Percentiles rank a stretch among this genome's conserved stretches.
phyloP scores from a whole-genome alignment of 176 grass and related monocot species.

The Aegilops speltoides region DNA sequence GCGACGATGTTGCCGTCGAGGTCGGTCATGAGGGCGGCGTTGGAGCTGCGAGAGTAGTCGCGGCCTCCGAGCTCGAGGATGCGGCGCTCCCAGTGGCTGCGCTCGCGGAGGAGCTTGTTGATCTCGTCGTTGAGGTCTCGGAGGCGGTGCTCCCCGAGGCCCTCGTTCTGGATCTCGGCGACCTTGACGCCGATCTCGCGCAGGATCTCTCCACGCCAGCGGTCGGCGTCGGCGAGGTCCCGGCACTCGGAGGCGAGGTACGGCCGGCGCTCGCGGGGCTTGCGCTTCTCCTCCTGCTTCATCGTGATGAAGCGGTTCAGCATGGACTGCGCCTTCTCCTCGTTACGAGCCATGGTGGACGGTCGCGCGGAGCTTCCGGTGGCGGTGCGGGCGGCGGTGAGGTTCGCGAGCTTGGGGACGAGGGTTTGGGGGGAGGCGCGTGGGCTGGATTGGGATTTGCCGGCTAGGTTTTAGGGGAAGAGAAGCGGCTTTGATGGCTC shows the following conservation, averaged over 20 bases:
- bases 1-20: slow-evolving; percentile 95
- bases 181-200: slow-evolving; percentile 97
- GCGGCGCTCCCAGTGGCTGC: slow-evolving; percentile 91
- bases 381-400: slow-evolving; percentile 24
- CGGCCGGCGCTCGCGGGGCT: slow-evolving; percentile 90
- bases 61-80: slow-evolving; percentile 85
- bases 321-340: slow-evolving; percentile 99
- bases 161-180: slow-evolving; percentile 97
- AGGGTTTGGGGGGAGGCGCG: slow-evolving; percentile 27
- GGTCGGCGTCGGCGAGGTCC: slow-evolving; percentile 87
- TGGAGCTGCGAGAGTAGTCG: slow-evolving; percentile 69
- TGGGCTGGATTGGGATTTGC: not conserved
- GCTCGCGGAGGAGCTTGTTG: slow-evolving; percentile 97
- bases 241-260: slow-evolving; percentile 96
- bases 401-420: slow-evolving; percentile 6
- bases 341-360: slow-evolving; percentile 80
- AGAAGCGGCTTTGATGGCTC: too few species aligned
- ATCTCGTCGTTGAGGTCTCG: slow-evolving; percentile 99
- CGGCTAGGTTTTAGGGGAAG: not conserved
- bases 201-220: slow-evolving; percentile 94
- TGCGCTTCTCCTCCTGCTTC: slow-evolving; percentile 99
- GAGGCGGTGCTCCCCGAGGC: slow-evolving; percentile 92
- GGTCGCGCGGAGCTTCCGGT: not conserved
- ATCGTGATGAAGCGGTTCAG: slow-evolving; percentile 95
- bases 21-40: slow-evolving; percentile 82